A percentile compares a stretch with the other conserved stretches of the same genome.
Conservation (phyloP, 192 early-diverging fungal genomes). For the Podila clonocystis region DNA sequence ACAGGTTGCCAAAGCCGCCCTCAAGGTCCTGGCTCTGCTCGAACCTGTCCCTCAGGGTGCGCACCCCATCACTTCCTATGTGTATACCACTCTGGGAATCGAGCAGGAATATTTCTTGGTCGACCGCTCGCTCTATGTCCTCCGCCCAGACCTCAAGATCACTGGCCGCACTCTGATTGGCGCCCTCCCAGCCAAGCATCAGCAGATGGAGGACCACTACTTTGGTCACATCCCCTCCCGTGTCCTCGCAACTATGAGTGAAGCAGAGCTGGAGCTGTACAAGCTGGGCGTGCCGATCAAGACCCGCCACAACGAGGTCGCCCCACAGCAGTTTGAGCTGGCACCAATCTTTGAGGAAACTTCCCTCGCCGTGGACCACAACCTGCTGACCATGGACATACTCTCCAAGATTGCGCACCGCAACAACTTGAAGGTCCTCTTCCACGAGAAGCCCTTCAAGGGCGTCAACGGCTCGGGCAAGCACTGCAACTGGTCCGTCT, state of each 20-base stretch:
- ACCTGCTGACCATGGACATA: conserved; percentile 95
- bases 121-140: conserved; percentile 90
- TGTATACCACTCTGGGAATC: conserved; percentile 91
- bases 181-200: conserved; percentile 92
- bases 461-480: conserved; percentile 98
- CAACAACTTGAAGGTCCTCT: conserved; percentile 94
- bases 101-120: conserved; percentile 99
- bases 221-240: conserved; percentile 96
- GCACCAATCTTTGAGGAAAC: conserved; percentile 98
- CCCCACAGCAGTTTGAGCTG: conserved; percentile 96
- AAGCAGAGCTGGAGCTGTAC: conserved; percentile 91
- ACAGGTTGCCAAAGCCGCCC: conserved; percentile 81
- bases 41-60: conserved; percentile 58
- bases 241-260: conserved; percentile 89
- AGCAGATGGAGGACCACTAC: conserved; percentile 99
- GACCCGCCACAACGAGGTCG: conserved; percentile 99
- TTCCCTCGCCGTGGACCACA: conserved; percentile 95
- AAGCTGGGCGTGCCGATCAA: conserved; percentile 97
- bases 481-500: conserved; percentile 97
- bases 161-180: conserved; percentile 93
- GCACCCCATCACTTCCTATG: conserved; percentile 72
- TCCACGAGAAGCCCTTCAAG: conserved; percentile 99
- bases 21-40: conserved; percentile 83
- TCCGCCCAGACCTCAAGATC: conserved; percentile 96
- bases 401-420: conserved; percentile 95